Conservation (phyloP, 495 filamentous ascomycete genomes). For the Penicillium desertorum region DNA sequence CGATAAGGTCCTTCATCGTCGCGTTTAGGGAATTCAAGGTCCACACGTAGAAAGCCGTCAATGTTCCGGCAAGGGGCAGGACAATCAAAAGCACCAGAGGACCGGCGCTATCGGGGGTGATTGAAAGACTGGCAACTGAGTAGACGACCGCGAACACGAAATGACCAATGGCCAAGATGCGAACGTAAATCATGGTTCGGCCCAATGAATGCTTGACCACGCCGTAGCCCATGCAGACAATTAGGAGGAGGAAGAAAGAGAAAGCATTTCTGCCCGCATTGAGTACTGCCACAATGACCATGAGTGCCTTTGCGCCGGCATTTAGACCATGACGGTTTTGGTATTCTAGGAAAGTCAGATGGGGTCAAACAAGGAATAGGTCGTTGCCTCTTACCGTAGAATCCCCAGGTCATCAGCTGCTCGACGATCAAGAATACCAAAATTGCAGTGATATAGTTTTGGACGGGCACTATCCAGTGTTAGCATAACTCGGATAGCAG, state of each 20-base stretch:
- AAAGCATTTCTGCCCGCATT: slow-evolving; percentile 95
- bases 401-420: slow-evolving; percentile 98
- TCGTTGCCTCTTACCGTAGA: slow-evolving; percentile 59
- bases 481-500: slow-evolving; percentile 26
- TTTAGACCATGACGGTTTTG: slow-evolving; percentile 87
- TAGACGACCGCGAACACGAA: slow-evolving; percentile 96
- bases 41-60: slow-evolving; percentile 99
- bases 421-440: slow-evolving; percentile 91
- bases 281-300: slow-evolving; percentile 85
- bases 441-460: slow-evolving; percentile 99
- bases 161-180: slow-evolving; percentile 85
- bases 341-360: slow-evolving; percentile 60
- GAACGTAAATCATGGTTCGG: slow-evolving; percentile 89
- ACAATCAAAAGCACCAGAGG: slow-evolving; percentile 94
- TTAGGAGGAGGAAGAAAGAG: slow-evolving; percentile 97
- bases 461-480: slow-evolving; percentile 73
- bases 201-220: slow-evolving; percentile 95
- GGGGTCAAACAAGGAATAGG: background rate
- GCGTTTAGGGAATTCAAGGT: slow-evolving; percentile 91
- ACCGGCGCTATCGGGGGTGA: slow-evolving; percentile 72
- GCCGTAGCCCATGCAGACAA: slow-evolving; percentile 99
- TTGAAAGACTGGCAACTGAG: slow-evolving; percentile 81
- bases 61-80: slow-evolving; percentile 83
- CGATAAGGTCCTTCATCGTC: slow-evolving; percentile 92
- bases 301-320: slow-evolving; percentile 71